Evolutionary conservation across 192 early-diverging fungal species (phyloP).

Genomic region (Nowakowskiella sp.): DNA sequence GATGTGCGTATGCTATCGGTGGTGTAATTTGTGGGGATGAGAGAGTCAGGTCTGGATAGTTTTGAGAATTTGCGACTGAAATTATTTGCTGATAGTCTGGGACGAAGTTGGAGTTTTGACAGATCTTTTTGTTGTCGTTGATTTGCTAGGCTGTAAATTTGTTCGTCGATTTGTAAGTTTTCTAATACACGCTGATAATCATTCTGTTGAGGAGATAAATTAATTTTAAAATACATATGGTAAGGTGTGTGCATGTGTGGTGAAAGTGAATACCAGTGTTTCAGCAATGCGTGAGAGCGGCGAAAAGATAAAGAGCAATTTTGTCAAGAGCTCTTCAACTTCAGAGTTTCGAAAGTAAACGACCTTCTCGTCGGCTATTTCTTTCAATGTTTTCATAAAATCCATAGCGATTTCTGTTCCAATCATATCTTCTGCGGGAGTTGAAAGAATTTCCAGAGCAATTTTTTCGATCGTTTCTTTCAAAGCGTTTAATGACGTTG

Average conservation of each 20-base stretch:
- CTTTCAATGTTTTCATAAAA: conserved; percentile 54
- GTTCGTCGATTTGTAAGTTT: no score
- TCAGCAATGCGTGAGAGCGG: conserved; percentile 55
- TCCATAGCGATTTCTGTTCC: conserved; percentile 40
- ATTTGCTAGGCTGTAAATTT: no score
- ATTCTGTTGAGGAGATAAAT: no score
- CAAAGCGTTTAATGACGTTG: conserved; percentile 45
- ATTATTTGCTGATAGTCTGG: no score
- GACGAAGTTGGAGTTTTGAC: no score
- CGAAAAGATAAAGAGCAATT: conserved; percentile 50
- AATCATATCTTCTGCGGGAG: conserved; percentile 39
- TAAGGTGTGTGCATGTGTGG: no score
- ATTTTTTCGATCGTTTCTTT: conserved; percentile 45
- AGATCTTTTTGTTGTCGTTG: no score
- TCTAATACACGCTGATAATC: conserved; percentile 19
- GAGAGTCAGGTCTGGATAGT: neutral
- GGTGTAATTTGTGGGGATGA: neutral
- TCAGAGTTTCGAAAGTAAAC: conserved; percentile 53
- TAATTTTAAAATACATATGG: no score
- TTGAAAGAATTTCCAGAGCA: conserved; percentile 43
- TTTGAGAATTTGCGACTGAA: no score
- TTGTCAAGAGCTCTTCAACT: conserved; percentile 51
- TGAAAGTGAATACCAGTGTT: conserved; percentile 50
- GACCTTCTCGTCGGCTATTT: conserved; percentile 46
- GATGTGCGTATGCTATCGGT: neutral